Evolutionary conservation across 1,139 yeast species (phyloP).

Genomic region (Saccharomyces uvarum): DNA sequence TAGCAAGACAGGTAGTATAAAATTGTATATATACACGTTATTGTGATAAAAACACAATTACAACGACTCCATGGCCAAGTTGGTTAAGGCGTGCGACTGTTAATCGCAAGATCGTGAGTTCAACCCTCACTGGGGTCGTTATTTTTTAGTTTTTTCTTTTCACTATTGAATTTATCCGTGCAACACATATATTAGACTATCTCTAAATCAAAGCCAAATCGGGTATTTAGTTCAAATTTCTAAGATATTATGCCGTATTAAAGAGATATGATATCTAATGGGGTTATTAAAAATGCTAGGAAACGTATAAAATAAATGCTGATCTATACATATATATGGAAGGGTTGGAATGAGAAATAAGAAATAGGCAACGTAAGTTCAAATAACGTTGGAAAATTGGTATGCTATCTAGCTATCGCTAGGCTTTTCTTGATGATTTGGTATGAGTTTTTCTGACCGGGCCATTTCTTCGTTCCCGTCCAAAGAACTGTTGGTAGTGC

Average conservation of each 20-base stretch:
- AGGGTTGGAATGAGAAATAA: slow-evolving; percentile 1
- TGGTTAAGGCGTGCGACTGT: slow-evolving; percentile 29
- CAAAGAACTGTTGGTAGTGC: neutral
- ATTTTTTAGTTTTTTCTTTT: slow-evolving; percentile 4
- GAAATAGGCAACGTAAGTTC: slow-evolving; percentile 3
- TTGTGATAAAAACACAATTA: too few species aligned
- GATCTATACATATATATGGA: neutral
- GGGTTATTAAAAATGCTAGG: neutral
- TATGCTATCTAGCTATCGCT: neutral
- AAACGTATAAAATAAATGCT: slow-evolving; percentile 3
- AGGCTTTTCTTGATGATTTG: slow-evolving; percentile 5
- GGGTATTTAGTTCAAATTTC: too few species aligned
- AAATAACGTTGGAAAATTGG: neutral
- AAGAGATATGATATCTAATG: too few species aligned
- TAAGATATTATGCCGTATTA: too few species aligned
- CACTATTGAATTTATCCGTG: neutral
- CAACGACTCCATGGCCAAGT: slow-evolving; percentile 25
- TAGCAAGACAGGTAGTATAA: too few species aligned
- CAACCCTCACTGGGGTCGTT: slow-evolving; percentile 27
- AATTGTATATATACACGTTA: too few species aligned
- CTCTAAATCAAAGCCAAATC: too few species aligned
- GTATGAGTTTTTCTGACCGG: neutral
- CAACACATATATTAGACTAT: too few species aligned
- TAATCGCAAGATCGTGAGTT: slow-evolving; percentile 29
- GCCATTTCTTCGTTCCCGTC: neutral